Percentiles rank a stretch among this genome's conserved stretches.
phyloP scores from a whole-genome alignment of 257 asterid genomes.

The Scutellaria baicalensis region DNA sequence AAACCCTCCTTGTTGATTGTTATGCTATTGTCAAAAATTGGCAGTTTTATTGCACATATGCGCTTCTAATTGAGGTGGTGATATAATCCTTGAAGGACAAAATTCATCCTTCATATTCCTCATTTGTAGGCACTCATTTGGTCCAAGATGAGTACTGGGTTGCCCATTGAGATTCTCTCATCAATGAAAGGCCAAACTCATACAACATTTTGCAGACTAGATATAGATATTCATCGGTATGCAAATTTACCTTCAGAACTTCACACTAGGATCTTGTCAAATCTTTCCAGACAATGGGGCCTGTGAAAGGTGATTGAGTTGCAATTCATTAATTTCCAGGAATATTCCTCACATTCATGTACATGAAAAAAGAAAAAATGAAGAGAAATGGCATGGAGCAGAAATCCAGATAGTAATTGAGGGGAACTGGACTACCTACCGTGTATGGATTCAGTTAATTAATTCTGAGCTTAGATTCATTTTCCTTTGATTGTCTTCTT shows the following conservation, averaged over 20 bases:
- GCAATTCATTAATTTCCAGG: conserved; percentile 31
- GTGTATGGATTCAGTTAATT: conserved; percentile 46
- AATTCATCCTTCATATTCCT: background rate
- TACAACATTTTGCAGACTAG: conserved; percentile 82
- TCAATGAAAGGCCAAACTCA: conserved; percentile 71
- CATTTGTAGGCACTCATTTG: conserved; percentile 77
- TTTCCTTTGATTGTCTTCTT: conserved; percentile 4
- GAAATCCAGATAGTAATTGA: conserved; percentile 89
- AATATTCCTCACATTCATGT: conserved; percentile 85
- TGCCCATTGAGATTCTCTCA: conserved; percentile 79
- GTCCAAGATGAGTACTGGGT: conserved; percentile 98
- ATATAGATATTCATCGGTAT: conserved; percentile 74
- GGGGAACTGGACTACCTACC: conserved; percentile 91
- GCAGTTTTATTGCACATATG: conserved; percentile 1
- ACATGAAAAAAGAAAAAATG: conserved; percentile 59
- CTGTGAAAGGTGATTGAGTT: conserved; percentile 1
- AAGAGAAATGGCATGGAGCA: conserved; percentile 83
- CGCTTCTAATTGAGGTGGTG: background rate
- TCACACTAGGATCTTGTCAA: background rate
- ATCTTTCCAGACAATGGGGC: background rate
- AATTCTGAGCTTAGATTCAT: background rate
- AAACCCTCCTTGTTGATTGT: background rate
- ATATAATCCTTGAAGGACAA: background rate
- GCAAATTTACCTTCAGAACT: conserved; percentile 11
- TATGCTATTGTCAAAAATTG: background rate